Conservation (phyloP, 345 rosid species). For the Reutealis trisperma region DNA sequence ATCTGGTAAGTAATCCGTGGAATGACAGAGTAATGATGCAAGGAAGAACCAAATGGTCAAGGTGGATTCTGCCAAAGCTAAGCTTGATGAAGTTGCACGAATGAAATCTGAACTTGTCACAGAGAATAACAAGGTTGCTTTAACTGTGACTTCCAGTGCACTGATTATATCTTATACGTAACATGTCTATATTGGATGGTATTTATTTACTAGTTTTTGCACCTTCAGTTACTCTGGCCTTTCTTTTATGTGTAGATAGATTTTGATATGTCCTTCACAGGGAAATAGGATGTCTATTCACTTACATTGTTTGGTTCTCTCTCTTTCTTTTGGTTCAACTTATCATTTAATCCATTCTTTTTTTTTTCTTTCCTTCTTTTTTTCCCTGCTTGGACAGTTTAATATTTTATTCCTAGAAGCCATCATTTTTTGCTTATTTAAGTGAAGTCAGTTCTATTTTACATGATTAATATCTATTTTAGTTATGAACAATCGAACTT, state of each 20-base stretch:
- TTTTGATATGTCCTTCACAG: background rate
- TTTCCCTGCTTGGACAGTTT: background rate
- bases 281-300: background rate
- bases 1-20: conserved; percentile 16
- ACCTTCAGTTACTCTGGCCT: background rate
- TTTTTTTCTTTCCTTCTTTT: background rate
- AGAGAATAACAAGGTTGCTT: conserved; percentile 58
- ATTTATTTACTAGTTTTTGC: background rate
- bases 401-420: conserved; percentile 5
- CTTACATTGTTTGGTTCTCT: background rate
- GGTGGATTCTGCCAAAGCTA: conserved; percentile 51
- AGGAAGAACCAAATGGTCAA: conserved; percentile 33
- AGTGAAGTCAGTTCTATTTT: no score
- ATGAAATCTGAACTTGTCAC: conserved; percentile 41
- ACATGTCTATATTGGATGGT: background rate
- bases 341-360: background rate
- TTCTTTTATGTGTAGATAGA: background rate
- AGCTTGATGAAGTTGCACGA: conserved; percentile 48
- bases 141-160: background rate
- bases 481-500: background rate
- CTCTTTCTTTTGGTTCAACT: background rate
- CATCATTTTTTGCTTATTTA: background rate
- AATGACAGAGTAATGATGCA: conserved; percentile 36
- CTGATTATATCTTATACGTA: background rate
- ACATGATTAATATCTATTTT: background rate